Percentiles rank a stretch among this genome's conserved stretches.
phyloP scores from a whole-genome alignment of 1,139 yeast species.

The Yamadazyma dendronema region DNA sequence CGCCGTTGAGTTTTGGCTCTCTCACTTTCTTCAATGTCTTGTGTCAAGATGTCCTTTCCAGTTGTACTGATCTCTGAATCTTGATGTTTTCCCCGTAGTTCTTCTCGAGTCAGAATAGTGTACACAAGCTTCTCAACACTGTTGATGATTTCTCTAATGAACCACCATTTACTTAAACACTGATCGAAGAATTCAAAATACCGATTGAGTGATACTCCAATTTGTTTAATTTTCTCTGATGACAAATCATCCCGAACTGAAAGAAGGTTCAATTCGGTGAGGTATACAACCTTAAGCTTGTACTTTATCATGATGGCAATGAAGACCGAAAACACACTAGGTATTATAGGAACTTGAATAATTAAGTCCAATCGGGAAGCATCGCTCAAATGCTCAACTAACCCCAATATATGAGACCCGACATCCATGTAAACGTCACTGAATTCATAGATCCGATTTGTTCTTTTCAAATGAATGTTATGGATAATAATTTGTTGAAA shows the following conservation, averaged over 20 bases:
- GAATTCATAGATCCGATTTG: conserved; percentile 1
- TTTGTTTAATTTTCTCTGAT: conserved; percentile 3
- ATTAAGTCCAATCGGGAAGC: background rate
- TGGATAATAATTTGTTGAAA: background rate
- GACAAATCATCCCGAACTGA: conserved; percentile 9
- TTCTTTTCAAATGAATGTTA: background rate
- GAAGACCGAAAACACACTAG: conserved; percentile 12
- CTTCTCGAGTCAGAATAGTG: background rate
- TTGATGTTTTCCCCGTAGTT: background rate
- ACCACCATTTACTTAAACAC: conserved; percentile 20
- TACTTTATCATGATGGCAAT: conserved; percentile 13
- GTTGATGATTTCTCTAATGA: conserved; percentile 17
- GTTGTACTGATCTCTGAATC: background rate
- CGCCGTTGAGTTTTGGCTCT: background rate
- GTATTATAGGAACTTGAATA: conserved; percentile 12
- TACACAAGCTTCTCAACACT: conserved; percentile 8
- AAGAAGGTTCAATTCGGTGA: conserved; percentile 11
- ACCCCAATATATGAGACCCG: background rate
- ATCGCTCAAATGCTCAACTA: conserved; percentile 1
- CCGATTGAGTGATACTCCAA: conserved; percentile 9
- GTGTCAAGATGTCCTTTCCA: background rate
- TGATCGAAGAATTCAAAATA: conserved; percentile 10
- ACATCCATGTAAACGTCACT: conserved; percentile 4
- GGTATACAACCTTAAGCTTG: conserved; percentile 13
- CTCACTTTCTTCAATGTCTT: background rate